Evolutionary conservation across 768 basidiomycete species (phyloP), one percentile per base, ranked within the genome.

Genomic region (Serendipita sp.): DNA sequence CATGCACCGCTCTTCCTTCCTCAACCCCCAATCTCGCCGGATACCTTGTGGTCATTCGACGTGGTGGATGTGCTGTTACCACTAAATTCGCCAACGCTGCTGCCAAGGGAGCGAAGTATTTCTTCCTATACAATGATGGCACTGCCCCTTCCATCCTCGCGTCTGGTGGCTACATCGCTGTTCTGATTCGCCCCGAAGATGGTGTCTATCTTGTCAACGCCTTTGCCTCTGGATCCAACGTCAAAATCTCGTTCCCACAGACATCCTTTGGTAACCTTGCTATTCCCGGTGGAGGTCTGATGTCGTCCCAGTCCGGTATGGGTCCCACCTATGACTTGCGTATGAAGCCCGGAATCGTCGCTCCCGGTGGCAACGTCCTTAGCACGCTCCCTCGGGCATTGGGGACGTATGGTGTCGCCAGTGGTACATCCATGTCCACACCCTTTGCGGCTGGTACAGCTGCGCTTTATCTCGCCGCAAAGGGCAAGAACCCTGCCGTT

Each of bases 261-360:
- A 45, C 32, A 65, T 16, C 45, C 11, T 18, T 18, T 18, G 45
- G 45, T 18, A 13, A 13, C 18, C 11, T 18, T 18, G 45, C 11
- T 13, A 46, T 46, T 18, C 45, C 45, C 18, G 72, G 68, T 3
- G 73, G 70, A 11, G 73, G 72, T 13, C 68, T 70, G 16, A 68
- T 71, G 0, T 71, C 70, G 2, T 60, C 66, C 48, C 71, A 69
- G 63, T 71, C 70, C 36, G 60, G 68, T 5, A 71, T 70, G 44
- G 75, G 75, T 3, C 75, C 75, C 3, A 74, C 76, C 7, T 72
- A 73, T 66, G 75, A 75, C 56, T 32, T 71, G 13, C 51, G 44
- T 16, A 34, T 67, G 65, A 71, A 71, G 15, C 70, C 72, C 2
- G 64, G 16, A 2, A 32, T 54, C 30, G 30, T 54, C 15, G 52